Base-by-base conservation (phyloP, 2,329 filamentous ascomycete species). In the Fusarium verrucosum region DNA sequence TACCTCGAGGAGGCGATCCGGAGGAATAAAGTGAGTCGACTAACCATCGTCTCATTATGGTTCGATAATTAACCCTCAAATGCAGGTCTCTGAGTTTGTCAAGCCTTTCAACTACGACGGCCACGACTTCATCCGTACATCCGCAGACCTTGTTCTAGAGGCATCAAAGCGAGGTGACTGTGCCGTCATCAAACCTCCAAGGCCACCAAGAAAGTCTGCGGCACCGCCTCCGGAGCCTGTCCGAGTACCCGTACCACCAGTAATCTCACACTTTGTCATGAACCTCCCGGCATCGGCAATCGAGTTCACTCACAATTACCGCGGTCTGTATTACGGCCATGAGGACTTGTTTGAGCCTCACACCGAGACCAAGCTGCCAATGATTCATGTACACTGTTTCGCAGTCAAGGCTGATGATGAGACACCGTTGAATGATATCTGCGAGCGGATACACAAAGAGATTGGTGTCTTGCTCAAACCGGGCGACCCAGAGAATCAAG, bases 331-430 rank as follows among this genome's bases (percentile, higher is more conserved):
- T 74, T 79, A 85, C n/a, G 88, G 88, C 4, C 83, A 87, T 22
- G 88, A 93, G 74, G 62, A 76, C 3, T 81, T 92, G 2, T 94
- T 94, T 69, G 73, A 78, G 25, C 87, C 88, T 2, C 76, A 85
- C 56, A 89, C 86, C 1, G 74, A 75, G 10, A 81, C 81, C 11
- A 82, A 82, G 60, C 81, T 98, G 43, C 95, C 95, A 0, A 84
- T 96, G 78, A 83, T 98, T 13, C 95, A 99, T 76, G 91, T 91
- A n/a, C 92, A 99, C 80, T 97, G 93, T 80, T 99, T 99, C 79
- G 90, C 90, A 22, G 88, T 89, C 37, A 94, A 96, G 79, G 88
- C 85, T 45, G 89, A 92, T 32, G 88, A 92, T 70, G 90, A 92
- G 58, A 83, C 85, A 4, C 85, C 87, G 75, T 82, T 80, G 5